Conservation (phyloP, 139 green algal species). For the Chlorella vulgaris region DNA sequence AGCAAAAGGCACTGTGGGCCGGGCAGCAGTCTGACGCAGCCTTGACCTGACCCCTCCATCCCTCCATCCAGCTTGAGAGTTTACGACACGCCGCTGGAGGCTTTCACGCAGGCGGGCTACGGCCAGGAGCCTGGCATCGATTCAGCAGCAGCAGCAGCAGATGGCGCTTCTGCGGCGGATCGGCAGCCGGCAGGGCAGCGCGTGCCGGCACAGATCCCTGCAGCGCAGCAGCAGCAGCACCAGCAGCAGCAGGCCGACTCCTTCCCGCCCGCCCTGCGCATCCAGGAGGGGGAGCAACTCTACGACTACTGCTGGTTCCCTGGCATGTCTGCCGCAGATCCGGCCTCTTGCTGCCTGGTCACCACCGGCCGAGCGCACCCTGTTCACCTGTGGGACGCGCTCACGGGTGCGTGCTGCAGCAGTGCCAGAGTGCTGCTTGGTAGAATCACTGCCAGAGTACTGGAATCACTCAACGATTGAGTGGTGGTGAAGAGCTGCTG, state of each 20-base stretch:
- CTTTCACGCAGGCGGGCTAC: neutral
- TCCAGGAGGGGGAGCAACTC: slow-evolving; percentile 73
- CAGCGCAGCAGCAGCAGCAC: neutral
- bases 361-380: slow-evolving; percentile 76
- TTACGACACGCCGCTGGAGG: slow-evolving; percentile 72
- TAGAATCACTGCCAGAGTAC: too few relatives aligned
- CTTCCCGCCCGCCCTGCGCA: slow-evolving; percentile 47
- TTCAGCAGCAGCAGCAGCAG: neutral
- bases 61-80: slow-evolving; percentile 61
- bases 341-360: slow-evolving; percentile 79
- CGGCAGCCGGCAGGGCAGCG: slow-evolving; percentile 5
- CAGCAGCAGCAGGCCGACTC: slow-evolving; percentile 28
- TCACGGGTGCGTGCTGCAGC: slow-evolving; percentile 36
- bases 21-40: neutral
- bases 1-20: neutral
- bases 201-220: neutral
- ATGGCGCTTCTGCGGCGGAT: neutral
- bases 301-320: slow-evolving; percentile 88
- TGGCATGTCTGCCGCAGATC: slow-evolving; percentile 64
- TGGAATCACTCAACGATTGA: too few relatives aligned
- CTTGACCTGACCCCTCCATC: neutral
- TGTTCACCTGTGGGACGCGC: slow-evolving; percentile 87
- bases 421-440: neutral
- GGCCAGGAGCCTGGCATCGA: neutral
- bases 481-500: too few relatives aligned